A percentile compares a stretch with the other conserved stretches of the same genome.
Conservation (phyloP, 768 basidiomycete genomes). For the Boletus insuetus region DNA sequence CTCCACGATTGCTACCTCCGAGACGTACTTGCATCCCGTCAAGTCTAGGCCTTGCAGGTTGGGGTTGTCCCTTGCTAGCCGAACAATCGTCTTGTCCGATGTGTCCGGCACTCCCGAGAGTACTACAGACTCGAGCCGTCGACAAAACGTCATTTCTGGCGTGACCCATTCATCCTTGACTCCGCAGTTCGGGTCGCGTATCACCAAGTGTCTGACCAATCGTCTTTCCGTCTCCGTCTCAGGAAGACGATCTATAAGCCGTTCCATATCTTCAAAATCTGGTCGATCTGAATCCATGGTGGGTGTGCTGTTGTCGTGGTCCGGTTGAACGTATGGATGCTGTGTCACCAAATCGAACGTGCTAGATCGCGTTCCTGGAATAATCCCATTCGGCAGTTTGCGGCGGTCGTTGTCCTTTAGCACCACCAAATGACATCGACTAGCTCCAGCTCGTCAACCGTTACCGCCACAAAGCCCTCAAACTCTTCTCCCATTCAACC, state of each 20-base stretch:
- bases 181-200: slow-evolving; percentile 40
- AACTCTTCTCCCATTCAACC: slow-evolving; percentile 34
- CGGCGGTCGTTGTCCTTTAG: background rate
- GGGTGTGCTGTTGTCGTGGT: slow-evolving; percentile 1
- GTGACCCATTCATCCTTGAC: slow-evolving; percentile 63
- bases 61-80: slow-evolving; percentile 58
- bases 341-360: background rate
- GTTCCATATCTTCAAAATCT: slow-evolving; percentile 53
- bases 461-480: slow-evolving; percentile 36
- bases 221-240: slow-evolving; percentile 54
- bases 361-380: background rate
- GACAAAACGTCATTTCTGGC: slow-evolving; percentile 52
- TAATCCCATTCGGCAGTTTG: slow-evolving; percentile 21
- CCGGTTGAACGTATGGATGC: background rate
- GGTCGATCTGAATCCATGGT: slow-evolving; percentile 21
- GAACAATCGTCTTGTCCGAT: slow-evolving; percentile 65
- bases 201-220: slow-evolving; percentile 56
- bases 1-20: slow-evolving; percentile 74
- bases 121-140: slow-evolving; percentile 64
- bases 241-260: slow-evolving; percentile 58
- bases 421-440: slow-evolving; percentile 23
- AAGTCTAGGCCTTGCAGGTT: slow-evolving; percentile 76
- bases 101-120: slow-evolving; percentile 66
- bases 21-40: slow-evolving; percentile 69
- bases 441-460: slow-evolving; percentile 54